Percentiles rank a stretch among this genome's conserved stretches.
Conservation (phyloP, 176 grass and related monocot genomes). For the Coix lacrymajobi region DNA sequence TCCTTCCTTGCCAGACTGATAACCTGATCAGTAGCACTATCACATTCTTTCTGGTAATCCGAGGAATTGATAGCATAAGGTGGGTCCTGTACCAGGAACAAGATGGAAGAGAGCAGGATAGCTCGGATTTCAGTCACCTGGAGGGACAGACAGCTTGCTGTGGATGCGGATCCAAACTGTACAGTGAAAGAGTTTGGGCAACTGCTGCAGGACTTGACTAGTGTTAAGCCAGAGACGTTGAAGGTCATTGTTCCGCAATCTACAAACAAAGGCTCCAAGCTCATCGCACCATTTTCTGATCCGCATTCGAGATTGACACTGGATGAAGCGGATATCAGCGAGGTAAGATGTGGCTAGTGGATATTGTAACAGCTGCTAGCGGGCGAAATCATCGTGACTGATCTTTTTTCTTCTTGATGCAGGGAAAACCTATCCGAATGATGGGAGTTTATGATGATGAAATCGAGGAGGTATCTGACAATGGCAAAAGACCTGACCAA, state of each 20-base stretch:
- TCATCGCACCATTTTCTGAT: slow-evolving; percentile 65
- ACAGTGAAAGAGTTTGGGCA: slow-evolving; percentile 79
- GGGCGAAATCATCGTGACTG: neutral
- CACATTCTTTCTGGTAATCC: neutral
- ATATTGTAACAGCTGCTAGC: neutral
- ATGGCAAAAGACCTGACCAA: slow-evolving; percentile 48
- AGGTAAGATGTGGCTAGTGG: slow-evolving; percentile 38
- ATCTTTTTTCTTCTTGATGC: slow-evolving; percentile 8
- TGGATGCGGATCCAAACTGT: slow-evolving; percentile 62
- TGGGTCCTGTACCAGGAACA: neutral
- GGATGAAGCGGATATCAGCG: slow-evolving; percentile 59
- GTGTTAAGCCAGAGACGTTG: slow-evolving; percentile 82
- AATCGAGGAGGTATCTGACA: slow-evolving; percentile 87
- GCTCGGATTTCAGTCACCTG: slow-evolving; percentile 63
- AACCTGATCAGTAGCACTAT: neutral
- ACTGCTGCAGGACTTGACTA: slow-evolving; percentile 70
- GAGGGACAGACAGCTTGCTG: slow-evolving; percentile 71
- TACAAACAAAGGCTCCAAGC: slow-evolving; percentile 72
- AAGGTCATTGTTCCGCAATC: slow-evolving; percentile 75
- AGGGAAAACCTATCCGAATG: slow-evolving; percentile 84
- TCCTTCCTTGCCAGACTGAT: neutral
- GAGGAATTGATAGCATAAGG: neutral
- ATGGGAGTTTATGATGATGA: slow-evolving; percentile 93
- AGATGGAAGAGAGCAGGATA: slow-evolving; percentile 52
- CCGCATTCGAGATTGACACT: slow-evolving; percentile 49